Evolutionary conservation across 2,329 filamentous ascomycete species (phyloP).

Genomic region (Colletotrichum costaricense): DNA sequence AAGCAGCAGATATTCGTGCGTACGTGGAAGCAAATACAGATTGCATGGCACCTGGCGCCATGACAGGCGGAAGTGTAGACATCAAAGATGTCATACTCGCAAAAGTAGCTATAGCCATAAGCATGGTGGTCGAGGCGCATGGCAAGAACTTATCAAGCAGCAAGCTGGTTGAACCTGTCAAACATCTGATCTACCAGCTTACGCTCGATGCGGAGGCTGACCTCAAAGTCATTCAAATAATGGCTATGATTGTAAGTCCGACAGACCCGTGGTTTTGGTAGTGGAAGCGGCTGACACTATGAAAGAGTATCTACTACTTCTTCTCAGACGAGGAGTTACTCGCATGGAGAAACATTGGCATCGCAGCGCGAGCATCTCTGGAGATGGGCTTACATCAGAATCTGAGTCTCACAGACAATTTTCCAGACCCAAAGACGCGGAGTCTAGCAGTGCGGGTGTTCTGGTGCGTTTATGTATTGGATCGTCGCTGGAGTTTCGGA

Average conservation of each 20-base stretch:
- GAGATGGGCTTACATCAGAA: slow-evolving; percentile 61
- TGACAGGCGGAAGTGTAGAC: not conserved
- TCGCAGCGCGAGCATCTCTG: slow-evolving; percentile 57
- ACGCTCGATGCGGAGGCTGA: slow-evolving; percentile 43
- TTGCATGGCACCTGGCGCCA: too few species aligned
- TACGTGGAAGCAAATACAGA: slow-evolving; percentile 35
- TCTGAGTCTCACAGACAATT: slow-evolving; percentile 53
- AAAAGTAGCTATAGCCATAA: slow-evolving; percentile 47
- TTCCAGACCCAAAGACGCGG: slow-evolving; percentile 44
- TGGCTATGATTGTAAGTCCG: slow-evolving; percentile 43
- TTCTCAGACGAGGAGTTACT: slow-evolving; percentile 61
- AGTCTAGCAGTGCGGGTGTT: slow-evolving; percentile 52
- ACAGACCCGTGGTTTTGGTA: accelerated
- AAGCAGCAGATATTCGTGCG: slow-evolving; percentile 42
- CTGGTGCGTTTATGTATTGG: slow-evolving; percentile 64
- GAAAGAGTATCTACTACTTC: slow-evolving; percentile 54
- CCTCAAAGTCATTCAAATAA: slow-evolving; percentile 46
- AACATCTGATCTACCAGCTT: slow-evolving; percentile 33
- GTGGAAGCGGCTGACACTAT: not conserved
- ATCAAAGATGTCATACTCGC: slow-evolving; percentile 45
- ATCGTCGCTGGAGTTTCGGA: slow-evolving; percentile 63
- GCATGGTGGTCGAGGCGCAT: slow-evolving; percentile 45
- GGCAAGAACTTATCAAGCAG: slow-evolving; percentile 43
- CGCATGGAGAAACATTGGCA: slow-evolving; percentile 58
- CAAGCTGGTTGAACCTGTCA: slow-evolving; percentile 44